Evolutionary conservation across 352 stramenopile species (phyloP), one percentile per base, ranked within the genome.

Genomic region (Globisporangium emineosum): DNA sequence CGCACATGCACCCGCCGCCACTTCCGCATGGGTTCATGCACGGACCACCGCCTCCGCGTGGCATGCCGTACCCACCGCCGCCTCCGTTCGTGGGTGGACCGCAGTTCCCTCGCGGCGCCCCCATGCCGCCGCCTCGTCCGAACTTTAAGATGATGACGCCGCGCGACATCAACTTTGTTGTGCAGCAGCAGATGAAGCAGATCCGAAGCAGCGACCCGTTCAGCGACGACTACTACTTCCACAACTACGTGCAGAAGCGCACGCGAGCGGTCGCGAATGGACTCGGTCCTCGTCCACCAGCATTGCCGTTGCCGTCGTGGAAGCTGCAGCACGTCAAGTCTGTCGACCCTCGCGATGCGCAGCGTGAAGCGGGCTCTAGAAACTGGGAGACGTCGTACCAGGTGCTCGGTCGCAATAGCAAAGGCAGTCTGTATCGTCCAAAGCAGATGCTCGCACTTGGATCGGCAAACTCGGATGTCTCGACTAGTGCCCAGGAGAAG

Each of bases 141-240:
- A 50, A 56, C 6, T 94, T 91, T 60, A 89, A 93, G 71, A 89
- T 95, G 78, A 95, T 95, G 86, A 92, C 79, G 25, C 78, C 83
- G 25, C 83, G 86, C 30, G 86, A 95, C 58, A 86, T 95, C 64
- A 88, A 88, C 49, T 95, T 93, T 35, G 85, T 95, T 25, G 76
- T 91, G 60, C 86, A 95, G 66, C 81, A 91, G 61, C 84, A 93
- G 57, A 85, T 90, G 79, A 95, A 95, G 77, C 82, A 86, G 74
- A 76, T 95, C 30, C 84, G 85, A 25, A 86, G 76, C n/a, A 93
- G 84, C 62, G 86, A 95, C 53, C 86, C 86, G 54, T 95, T 93
- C 70, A 95, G 84, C 66, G 86, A 95, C 64, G 86, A 95, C 70
- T 93, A 95, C 64, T 95, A 93, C 60, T 95, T 91, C 63, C 81